phyloP scores from a whole-genome alignment of 345 rosid genomes.

The Sonneratia caseolaris region DNA sequence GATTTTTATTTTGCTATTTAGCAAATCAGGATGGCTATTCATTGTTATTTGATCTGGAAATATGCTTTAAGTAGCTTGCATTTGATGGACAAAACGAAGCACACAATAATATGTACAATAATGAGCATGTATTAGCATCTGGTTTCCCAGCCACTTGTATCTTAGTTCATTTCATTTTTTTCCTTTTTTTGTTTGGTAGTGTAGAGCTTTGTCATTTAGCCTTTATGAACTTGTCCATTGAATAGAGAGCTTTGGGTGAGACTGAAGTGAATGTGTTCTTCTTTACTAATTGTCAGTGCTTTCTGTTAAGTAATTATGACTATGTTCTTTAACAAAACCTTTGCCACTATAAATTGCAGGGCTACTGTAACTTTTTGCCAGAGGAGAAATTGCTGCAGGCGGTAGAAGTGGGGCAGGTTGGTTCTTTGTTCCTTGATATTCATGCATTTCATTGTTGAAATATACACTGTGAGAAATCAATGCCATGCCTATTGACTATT shows the following conservation, averaged over 20 bases:
- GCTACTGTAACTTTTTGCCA: constrained; percentile 83
- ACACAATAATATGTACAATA: background rate
- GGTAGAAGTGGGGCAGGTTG: constrained; percentile 88
- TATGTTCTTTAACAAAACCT: background rate
- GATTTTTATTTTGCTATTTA: background rate
- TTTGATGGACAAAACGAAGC: background rate
- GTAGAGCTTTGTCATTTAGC: background rate
- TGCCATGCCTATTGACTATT: background rate
- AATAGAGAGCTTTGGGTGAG: background rate
- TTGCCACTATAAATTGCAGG: constrained; percentile 36
- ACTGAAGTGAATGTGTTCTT: background rate
- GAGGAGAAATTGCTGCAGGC: constrained; percentile 93
- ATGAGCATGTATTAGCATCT: background rate
- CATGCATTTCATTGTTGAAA: background rate
- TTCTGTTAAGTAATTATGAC: background rate
- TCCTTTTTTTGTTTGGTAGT: background rate
- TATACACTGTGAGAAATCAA: background rate
- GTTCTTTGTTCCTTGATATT: constrained; percentile 12
- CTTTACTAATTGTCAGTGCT: background rate
- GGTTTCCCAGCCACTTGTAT: background rate
- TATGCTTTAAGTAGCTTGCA: background rate
- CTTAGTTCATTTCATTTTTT: background rate
- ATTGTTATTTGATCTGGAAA: too few relatives aligned
- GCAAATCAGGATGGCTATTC: too few relatives aligned
- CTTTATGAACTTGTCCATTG: background rate